These are phyloP conservation scores for Solanum megistacrolobum DNA, from an alignment of 257 asterid species.

Conservation along the genomic window DNA sequence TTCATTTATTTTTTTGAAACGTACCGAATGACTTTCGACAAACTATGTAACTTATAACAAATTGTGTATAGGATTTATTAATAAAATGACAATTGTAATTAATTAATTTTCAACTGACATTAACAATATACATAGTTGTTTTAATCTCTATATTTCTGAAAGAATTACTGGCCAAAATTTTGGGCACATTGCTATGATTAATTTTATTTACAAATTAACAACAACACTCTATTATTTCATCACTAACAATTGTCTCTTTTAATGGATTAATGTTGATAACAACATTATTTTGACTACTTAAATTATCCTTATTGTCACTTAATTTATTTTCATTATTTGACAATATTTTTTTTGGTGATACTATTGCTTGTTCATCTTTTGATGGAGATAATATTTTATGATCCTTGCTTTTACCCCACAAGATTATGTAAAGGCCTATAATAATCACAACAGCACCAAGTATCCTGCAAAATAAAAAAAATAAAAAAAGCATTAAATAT, in stretches of 20 bases:
- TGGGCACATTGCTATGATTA: neutral
- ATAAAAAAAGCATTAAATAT: neutral
- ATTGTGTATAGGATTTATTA: neutral
- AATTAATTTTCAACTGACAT: neutral
- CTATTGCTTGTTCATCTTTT: neutral
- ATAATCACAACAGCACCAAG: slow-evolving; percentile 72
- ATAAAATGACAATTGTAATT: neutral
- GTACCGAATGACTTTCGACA: neutral
- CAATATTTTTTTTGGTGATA: neutral
- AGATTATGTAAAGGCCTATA: slow-evolving; percentile 67
- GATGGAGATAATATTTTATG: neutral
- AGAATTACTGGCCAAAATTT: neutral
- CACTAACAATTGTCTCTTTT: neutral
- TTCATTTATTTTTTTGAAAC: too few relatives aligned
- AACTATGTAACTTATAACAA: neutral
- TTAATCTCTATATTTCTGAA: neutral
- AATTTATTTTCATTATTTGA: neutral
- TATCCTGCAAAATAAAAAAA: slow-evolving; percentile 33
- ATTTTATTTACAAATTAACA: neutral
- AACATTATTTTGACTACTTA: neutral
- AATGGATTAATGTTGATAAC: neutral
- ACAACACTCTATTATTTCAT: neutral
- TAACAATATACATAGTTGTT: neutral
- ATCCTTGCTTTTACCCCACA: slow-evolving; percentile 82
- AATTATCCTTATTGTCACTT: neutral